Percentiles rank a stretch among this genome's conserved stretches.
These are phyloP conservation scores for Vararia minispora DNA, from an alignment of 768 basidiomycete genomes.

Conservation along the genomic window DNA sequence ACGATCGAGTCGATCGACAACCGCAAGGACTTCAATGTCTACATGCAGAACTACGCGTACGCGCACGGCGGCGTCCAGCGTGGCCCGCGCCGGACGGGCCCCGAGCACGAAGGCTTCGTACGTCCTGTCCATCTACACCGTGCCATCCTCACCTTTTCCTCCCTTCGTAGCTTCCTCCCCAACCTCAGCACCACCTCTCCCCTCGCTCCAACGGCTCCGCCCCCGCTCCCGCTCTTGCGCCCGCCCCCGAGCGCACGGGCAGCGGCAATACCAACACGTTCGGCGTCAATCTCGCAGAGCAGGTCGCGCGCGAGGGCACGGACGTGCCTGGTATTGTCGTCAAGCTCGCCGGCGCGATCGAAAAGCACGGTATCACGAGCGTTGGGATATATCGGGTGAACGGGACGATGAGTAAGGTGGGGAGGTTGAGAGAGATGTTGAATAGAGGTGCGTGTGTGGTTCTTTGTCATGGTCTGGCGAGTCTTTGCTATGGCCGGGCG, in stretches of 20 bases:
- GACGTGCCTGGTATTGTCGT: constrained; percentile 83
- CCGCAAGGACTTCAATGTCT: constrained; percentile 87
- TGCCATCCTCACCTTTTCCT: background rate
- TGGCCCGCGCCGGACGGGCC: constrained; percentile 84
- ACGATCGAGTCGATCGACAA: constrained; percentile 91
- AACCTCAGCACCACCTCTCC: constrained; percentile 39
- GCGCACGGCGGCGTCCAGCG: constrained; percentile 58
- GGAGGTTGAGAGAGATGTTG: constrained; percentile 67
- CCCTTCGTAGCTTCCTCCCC: constrained; percentile 9
- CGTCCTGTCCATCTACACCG: constrained; percentile 26
- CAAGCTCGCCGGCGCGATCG: constrained; percentile 88
- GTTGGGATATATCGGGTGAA: constrained; percentile 93
- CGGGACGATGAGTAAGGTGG: constrained; percentile 82
- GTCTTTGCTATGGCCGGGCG: background rate
- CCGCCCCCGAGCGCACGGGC: constrained; percentile 18
- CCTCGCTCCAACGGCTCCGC: constrained; percentile 36
- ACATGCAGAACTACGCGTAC: constrained; percentile 96
- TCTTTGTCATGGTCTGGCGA: constrained; percentile 2
- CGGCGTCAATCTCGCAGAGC: constrained; percentile 84
- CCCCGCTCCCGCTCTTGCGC: no score
- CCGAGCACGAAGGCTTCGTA: constrained; percentile 88
- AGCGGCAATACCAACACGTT: constrained; percentile 46
- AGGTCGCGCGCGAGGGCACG: constrained; percentile 82
- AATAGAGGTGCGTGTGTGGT: constrained; percentile 57
- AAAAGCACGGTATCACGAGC: constrained; percentile 71